phyloP scores from a whole-genome alignment of 2,329 filamentous ascomycete genomes.

The Dryadomyces quercivorus region DNA sequence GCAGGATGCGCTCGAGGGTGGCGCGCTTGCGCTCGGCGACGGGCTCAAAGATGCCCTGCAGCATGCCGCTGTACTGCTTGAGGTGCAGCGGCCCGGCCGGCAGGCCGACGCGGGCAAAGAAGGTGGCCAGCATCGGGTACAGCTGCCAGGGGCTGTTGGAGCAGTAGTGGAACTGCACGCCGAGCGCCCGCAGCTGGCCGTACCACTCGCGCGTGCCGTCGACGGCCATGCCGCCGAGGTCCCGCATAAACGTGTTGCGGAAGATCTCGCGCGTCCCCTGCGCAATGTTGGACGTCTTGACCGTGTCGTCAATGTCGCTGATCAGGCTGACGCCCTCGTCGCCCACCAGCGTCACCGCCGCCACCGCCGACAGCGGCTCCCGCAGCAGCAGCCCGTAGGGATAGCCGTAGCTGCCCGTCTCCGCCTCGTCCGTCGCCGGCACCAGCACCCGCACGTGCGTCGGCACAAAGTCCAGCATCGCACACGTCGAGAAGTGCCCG shows the following conservation, averaged over 20 bases:
- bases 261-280: slow-evolving; percentile 88
- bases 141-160: slow-evolving; percentile 99
- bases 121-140: slow-evolving; percentile 77
- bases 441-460: slow-evolving; percentile 81
- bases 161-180: slow-evolving; percentile 88
- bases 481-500: slow-evolving; percentile 75
- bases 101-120: slow-evolving; percentile 67
- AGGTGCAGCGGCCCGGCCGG: slow-evolving; percentile 85
- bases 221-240: slow-evolving; percentile 68
- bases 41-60: slow-evolving; percentile 96
- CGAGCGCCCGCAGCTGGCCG: slow-evolving; percentile 58
- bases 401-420: neutral
- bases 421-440: neutral
- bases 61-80: slow-evolving; percentile 93
- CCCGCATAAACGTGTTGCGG: slow-evolving; percentile 85
- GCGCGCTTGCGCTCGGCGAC: slow-evolving; percentile 90
- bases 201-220: slow-evolving; percentile 91
- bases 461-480: slow-evolving; percentile 77
- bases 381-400: neutral
- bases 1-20: slow-evolving; percentile 71
- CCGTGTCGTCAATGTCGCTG: slow-evolving; percentile 94
- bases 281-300: slow-evolving; percentile 88
- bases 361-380: slow-evolving; percentile 70
- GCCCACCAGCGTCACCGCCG: slow-evolving; percentile 66
- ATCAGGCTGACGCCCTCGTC: slow-evolving; percentile 78